Percentiles rank a stretch among this genome's conserved stretches.
Evolutionary conservation across 2,329 filamentous ascomycete species (phyloP).

Genomic region (Neonectria magnoliae): DNA sequence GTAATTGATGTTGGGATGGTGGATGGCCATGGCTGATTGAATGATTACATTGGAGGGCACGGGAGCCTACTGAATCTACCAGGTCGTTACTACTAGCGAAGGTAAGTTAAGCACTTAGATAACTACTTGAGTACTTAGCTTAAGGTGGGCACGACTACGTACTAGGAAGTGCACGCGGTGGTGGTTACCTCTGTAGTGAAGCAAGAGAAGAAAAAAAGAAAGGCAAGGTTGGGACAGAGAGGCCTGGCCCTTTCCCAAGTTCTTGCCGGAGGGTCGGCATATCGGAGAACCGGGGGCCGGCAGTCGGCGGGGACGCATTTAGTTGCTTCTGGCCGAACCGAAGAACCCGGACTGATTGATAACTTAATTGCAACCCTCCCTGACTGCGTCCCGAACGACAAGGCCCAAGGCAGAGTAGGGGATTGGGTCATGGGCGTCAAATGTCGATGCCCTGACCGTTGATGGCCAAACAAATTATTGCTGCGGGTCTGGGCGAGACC

Average conservation of each 20-base stretch:
- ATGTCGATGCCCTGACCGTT: background rate
- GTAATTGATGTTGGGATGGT: background rate
- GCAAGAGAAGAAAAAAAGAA: background rate
- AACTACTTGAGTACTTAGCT: too few relatives aligned
- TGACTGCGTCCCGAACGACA: background rate
- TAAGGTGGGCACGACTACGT: too few relatives aligned
- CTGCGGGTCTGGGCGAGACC: background rate
- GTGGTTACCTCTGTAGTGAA: background rate
- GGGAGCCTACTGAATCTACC: background rate
- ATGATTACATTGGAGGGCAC: background rate
- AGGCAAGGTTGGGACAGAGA: background rate
- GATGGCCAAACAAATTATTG: background rate
- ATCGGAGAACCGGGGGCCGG: background rate
- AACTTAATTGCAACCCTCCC: conserved; percentile 33
- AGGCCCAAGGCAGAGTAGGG: background rate
- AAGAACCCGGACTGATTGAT: conserved; percentile 39
- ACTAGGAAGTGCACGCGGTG: too few relatives aligned
- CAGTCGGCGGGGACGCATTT: background rate
- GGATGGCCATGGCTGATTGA: background rate
- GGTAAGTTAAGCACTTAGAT: too few relatives aligned
- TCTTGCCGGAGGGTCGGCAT: background rate
- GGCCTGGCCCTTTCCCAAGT: too few relatives aligned
- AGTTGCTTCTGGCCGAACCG: background rate
- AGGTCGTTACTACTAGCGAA: too few relatives aligned
- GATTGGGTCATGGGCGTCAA: too few relatives aligned